Evolutionary conservation across 2,329 filamentous ascomycete genomes (phyloP), one percentile per base, ranked within the genome.

Genomic region (Neofusicoccum umdonicola): DNA sequence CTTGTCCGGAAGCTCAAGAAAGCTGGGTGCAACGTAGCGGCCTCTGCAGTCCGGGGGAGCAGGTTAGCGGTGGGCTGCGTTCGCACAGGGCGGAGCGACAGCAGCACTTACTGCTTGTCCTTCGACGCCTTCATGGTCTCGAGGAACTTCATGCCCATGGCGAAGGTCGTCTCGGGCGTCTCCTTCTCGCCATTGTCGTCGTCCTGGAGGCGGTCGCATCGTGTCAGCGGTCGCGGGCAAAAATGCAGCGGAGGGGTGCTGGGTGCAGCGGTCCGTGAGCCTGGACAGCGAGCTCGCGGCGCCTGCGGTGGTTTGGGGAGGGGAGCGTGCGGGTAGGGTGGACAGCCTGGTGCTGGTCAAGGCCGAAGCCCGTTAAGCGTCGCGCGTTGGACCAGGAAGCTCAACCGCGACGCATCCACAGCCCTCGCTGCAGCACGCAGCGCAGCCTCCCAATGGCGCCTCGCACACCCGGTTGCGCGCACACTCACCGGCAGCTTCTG

Each of bases 111-210:
- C 91, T 85, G 91, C 80, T 96, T 96, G 77, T 96, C 92, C 67
- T 87, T 87, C 22, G 91, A 92, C 68, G 86, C 84, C 70, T 88
- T 88, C 72, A 96, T 86, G 73, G 89, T 88, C 62, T 91, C 87
- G 50, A 96, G 80, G 72, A 96, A 90, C 69, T 84, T 85, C 70
- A 91, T 79, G 42, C 92, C 92, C 71, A 88, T 85, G 63, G 88
- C 84, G 13, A 88, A 88, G 2, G 90, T 93, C 15, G 87, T 87
- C 74, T 90, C 87, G 62, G 80, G 77, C 15, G 85, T 88, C 77
- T 93, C 90, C 17, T 69, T 66, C 17, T 67, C 68, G 45, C 69
- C 65, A 60, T 60, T 60, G 58, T 70, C 68, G 62, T 70, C 66
- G 54, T 73, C 69, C 75, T 78, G 67, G 61, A 70, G 63, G 15